phyloP scores from a whole-genome alignment of 2,329 filamentous ascomycete genomes.

The Trichoderma sp. region DNA sequence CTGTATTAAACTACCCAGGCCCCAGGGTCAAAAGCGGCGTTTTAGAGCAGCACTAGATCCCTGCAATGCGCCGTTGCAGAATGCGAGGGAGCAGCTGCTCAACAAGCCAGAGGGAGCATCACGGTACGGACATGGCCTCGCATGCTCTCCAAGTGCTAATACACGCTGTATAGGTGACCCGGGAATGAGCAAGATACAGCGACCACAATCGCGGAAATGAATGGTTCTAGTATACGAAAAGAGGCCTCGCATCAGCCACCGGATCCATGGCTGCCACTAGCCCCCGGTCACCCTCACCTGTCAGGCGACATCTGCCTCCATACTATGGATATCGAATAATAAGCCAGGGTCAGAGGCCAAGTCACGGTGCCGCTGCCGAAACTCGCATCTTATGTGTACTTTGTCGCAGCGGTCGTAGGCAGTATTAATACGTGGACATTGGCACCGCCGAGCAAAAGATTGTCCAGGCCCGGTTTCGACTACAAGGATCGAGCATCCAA shows the following conservation, averaged over 20 bases:
- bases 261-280: not conserved
- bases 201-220: not conserved
- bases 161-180: not conserved
- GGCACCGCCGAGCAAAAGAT: not conserved
- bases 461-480: not conserved
- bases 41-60: not conserved
- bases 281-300: constrained; percentile 5
- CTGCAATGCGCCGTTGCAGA: not conserved
- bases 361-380: not conserved
- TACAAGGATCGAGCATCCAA: not conserved
- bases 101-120: not conserved
- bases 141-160: not conserved
- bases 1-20: not conserved
- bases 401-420: not conserved
- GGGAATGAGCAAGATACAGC: not conserved
- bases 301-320: constrained; percentile 1
- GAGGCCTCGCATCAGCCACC: constrained; percentile 19
- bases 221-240: too few relatives aligned
- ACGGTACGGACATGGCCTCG: not conserved
- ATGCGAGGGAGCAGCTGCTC: not conserved
- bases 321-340: constrained; percentile 6
- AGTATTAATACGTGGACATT: not conserved
- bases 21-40: not conserved
- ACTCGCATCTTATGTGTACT: not conserved
- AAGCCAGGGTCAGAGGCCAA: not conserved